phyloP scores from a whole-genome alignment of 176 grass and related monocot genomes.

The Paspalum notatum region DNA sequence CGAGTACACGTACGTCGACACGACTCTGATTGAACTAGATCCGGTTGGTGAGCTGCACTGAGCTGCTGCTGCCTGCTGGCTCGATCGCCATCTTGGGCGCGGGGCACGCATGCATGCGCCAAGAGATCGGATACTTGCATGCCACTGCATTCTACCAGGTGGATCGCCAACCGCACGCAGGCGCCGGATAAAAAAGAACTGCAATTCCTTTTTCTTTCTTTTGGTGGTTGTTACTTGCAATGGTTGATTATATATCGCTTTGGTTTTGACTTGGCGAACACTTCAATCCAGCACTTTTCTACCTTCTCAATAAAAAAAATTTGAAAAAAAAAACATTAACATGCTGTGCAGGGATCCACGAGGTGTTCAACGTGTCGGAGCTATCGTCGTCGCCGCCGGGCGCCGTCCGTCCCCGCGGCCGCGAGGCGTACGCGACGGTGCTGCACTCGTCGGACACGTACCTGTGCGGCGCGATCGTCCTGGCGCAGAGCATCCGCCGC shows the following conservation, averaged over 20 bases:
- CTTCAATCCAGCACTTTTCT: background rate
- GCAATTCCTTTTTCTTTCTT: too few relatives aligned
- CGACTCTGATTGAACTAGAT: conserved; percentile 27
- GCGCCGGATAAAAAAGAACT: too few relatives aligned
- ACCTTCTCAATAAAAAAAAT: too few relatives aligned
- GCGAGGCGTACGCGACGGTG: conserved; percentile 90
- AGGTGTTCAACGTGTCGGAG: conserved; percentile 40
- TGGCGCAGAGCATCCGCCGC: conserved; percentile 81
- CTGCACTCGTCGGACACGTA: conserved; percentile 95
- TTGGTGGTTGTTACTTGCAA: background rate
- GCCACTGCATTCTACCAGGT: conserved; percentile 50
- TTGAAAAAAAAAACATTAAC: background rate
- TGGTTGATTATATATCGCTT: background rate
- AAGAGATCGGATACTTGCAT: conserved; percentile 54
- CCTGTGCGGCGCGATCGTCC: conserved; percentile 86
- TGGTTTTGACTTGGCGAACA: conserved; percentile 36
- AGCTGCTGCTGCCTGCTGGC: too few relatives aligned
- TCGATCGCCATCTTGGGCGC: background rate
- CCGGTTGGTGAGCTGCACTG: conserved; percentile 39
- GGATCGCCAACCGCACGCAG: conserved; percentile 37
- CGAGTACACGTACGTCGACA: background rate
- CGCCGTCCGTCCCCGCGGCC: conserved; percentile 21
- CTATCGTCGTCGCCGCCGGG: background rate
- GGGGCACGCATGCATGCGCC: conserved; percentile 2
- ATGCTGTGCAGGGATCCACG: conserved; percentile 43